A percentile compares a stretch with the other conserved stretches of the same genome.
Evolutionary conservation across 495 filamentous ascomycete species (phyloP).

Genomic region (Haplographium delicatum): DNA sequence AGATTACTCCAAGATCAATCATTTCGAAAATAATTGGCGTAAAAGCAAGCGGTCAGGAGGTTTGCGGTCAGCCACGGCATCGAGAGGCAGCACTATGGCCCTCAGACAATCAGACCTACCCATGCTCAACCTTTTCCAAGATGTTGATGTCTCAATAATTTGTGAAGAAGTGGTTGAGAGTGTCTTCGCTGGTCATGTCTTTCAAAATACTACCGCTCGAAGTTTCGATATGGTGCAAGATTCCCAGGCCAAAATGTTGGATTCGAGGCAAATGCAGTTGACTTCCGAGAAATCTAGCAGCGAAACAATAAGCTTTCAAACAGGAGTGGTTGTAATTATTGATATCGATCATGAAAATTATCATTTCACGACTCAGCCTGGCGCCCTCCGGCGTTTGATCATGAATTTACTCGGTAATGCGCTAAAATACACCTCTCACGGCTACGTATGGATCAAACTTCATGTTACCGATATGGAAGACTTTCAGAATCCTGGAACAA

Average conservation of each 20-base stretch:
- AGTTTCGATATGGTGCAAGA: slow-evolving; percentile 27
- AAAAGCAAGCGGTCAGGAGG: slow-evolving; percentile 12
- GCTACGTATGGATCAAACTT: slow-evolving; percentile 54
- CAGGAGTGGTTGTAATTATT: slow-evolving; percentile 52
- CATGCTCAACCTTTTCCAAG: slow-evolving; percentile 29
- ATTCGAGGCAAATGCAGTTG: background rate
- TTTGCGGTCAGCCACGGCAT: background rate
- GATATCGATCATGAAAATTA: slow-evolving; percentile 57
- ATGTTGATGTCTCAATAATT: slow-evolving; percentile 40
- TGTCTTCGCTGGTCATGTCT: slow-evolving; percentile 46
- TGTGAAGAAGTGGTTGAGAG: slow-evolving; percentile 52
- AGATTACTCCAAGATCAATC: slow-evolving; percentile 55
- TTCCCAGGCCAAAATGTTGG: slow-evolving; percentile 21
- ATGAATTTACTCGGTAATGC: slow-evolving; percentile 84
- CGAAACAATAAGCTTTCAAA: background rate
- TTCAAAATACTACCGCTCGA: slow-evolving; percentile 24
- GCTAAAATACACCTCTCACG: slow-evolving; percentile 68
- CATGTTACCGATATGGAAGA: slow-evolving; percentile 18
- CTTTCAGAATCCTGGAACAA: background rate
- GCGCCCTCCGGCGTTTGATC: slow-evolving; percentile 66
- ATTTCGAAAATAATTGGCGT: slow-evolving; percentile 25
- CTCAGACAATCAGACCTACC: slow-evolving; percentile 14
- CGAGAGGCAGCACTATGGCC: background rate
- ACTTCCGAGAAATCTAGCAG: slow-evolving; percentile 15
- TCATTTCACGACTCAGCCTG: slow-evolving; percentile 62